Evolutionary conservation across 495 filamentous ascomycete species (phyloP), one percentile per base, ranked within the genome.

Genomic region (Aspergillus ostianus): DNA sequence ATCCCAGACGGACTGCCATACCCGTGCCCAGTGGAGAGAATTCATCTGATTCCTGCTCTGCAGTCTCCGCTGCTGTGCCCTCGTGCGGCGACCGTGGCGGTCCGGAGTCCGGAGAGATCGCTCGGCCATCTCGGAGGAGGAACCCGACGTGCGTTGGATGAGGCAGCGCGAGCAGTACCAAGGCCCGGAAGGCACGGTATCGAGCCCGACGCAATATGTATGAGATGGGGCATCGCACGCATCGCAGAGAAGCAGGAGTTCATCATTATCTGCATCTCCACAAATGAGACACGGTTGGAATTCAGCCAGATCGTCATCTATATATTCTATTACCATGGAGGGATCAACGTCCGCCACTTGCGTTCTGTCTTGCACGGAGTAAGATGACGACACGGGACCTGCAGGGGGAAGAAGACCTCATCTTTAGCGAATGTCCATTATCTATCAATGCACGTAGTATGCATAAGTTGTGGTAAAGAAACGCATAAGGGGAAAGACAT

Each of bases 321-420:
- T 79, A 57, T 90, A 87, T 53, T 90, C 90, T 44, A 90, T 76
- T 69, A 90, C 83, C 77, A 89, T 88, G 52, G 84, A 86, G 10
- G 88, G 86, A 66, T 98, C 93, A 67, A 95, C 85, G 36, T 97
- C 93, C 53, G 88, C 87, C 20, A 91, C 87, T 73, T 98, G 94
- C 61, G 90, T 87, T 72, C 91, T 92, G 69, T 97, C 90, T 69
- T 92, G 81, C 57, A 98, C 93, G 29, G 80, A 74, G 69, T 96
- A 97, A 26, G 87, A 87, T n/a, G 89, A 91, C n/a, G 87, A 64
- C 7, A 87, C 80, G 51, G 80, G 79, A 46, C 91, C 93, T 96
- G 68, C 26, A 64, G 44, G 27, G 30, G 10, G 10, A 36, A 20
- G 47, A 7, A 55, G 26, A n/a, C 15, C 18, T 18, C 13, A 53